These are phyloP conservation scores for Microsporum ferrugineum DNA, from an alignment of 2,329 filamentous ascomycete species.

Conservation along the genomic window DNA sequence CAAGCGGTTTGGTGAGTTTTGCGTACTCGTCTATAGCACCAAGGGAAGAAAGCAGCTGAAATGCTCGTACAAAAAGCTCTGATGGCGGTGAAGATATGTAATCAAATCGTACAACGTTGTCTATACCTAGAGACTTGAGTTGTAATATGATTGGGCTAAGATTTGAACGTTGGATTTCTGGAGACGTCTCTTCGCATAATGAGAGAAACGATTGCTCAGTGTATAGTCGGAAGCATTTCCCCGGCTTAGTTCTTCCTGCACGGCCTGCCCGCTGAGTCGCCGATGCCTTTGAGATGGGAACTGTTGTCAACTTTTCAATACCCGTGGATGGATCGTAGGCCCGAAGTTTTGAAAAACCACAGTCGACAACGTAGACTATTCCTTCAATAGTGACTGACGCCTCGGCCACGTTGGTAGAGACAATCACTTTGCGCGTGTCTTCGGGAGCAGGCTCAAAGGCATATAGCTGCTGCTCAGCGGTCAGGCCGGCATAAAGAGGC, in stretches of 20 bases:
- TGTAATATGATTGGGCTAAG: constrained; percentile 80
- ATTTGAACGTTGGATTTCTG: constrained; percentile 87
- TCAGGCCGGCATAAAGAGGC: constrained; percentile 78
- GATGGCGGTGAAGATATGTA: constrained; percentile 79
- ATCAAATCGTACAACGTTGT: constrained; percentile 84
- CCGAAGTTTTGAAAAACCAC: constrained; percentile 79
- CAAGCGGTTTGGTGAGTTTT: constrained; percentile 80
- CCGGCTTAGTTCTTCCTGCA: constrained; percentile 76
- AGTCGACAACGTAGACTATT: constrained; percentile 82
- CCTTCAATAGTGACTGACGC: constrained; percentile 90
- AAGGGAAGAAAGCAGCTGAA: constrained; percentile 77
- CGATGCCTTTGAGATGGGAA: constrained; percentile 77
- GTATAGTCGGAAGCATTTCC: constrained; percentile 90
- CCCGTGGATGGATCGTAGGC: constrained; percentile 74
- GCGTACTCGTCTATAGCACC: constrained; percentile 82
- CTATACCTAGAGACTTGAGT: constrained; percentile 86
- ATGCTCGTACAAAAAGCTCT: constrained; percentile 69
- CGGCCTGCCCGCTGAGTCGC: constrained; percentile 85
- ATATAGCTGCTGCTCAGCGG: constrained; percentile 87
- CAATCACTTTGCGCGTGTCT: constrained; percentile 78
- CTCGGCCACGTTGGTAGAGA: constrained; percentile 93
- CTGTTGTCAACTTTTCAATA: constrained; percentile 75
- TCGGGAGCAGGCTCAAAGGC: constrained; percentile 77
- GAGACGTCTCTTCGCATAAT: constrained; percentile 62
- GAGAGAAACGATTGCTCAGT: constrained; percentile 59